Evolutionary conservation across 306 rosid species (phyloP), one percentile per base, ranked within the genome.

Genomic region (Quillaja saponaria): DNA sequence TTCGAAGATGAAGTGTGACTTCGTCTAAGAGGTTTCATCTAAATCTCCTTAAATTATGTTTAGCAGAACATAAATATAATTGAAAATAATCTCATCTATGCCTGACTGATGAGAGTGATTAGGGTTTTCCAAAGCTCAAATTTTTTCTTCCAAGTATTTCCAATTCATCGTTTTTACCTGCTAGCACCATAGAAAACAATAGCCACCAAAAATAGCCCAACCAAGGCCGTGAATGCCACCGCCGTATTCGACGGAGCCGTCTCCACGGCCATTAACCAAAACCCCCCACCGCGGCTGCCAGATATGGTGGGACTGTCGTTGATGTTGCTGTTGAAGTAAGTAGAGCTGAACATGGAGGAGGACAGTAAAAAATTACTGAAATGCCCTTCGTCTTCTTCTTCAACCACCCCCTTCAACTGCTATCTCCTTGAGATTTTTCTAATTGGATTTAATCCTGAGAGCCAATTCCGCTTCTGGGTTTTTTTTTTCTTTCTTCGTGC

Each of bases 11-110:
- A 83, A 90, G 88, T 85, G 64, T 73, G 84, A 78, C 91, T 80
- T 85, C 95, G 90, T 76, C 84, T 82, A 58, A 90, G 91, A 61
- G 97, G 88, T 87, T 85, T 89, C 99, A 87, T 94, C 90, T 85
- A 92, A 76, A 66, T 64, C 16, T 15, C 20, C 69, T 57, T 66
- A 69, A 65, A 7, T 61, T 71, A 66, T 68, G 31, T 41, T 60
- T 10, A 65, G 69, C 34, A 65, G 38, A 40, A 59, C 44, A 33
- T 69, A 78, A 60, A 64, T 41, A 48, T 46, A 79, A 70, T 67
- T 73, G 58, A 71, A 71, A 71, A 67, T 68, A 67, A 35, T 63
- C 38, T 61, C 69, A 62, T 49, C 69, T 70, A 71, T 20, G 69
- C 6, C 33, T 60, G 71, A 61, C 69, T 25, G 31, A 25, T 13